Conservation (phyloP, 495 filamentous ascomycete genomes). For the Lasiosphaeria hispida region DNA sequence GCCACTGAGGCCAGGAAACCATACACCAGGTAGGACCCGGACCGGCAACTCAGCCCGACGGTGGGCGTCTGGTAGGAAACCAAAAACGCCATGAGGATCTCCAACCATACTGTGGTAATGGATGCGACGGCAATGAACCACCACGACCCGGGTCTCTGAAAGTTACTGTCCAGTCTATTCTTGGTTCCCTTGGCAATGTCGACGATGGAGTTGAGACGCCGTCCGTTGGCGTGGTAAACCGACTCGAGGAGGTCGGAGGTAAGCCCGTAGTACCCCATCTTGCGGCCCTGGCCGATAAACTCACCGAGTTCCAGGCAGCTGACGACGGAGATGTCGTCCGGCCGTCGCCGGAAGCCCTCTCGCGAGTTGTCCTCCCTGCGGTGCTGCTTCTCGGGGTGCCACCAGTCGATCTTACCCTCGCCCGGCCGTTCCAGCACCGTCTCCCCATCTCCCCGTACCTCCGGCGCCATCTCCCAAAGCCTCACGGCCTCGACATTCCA, state of each 20-base stretch:
- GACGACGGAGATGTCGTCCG: background rate
- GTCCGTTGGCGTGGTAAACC: conserved; percentile 30
- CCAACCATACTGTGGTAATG: conserved; percentile 31
- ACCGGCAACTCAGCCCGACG: conserved; percentile 51
- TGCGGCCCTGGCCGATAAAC: conserved; percentile 49
- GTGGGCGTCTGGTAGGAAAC: conserved; percentile 46
- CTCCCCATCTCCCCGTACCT: background rate
- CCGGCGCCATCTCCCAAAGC: conserved; percentile 7
- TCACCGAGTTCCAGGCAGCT: conserved; percentile 20
- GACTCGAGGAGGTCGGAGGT: conserved; percentile 45
- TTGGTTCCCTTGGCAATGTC: background rate
- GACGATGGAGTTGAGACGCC: background rate
- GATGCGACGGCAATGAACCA: conserved; percentile 22
- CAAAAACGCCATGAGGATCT: conserved; percentile 39
- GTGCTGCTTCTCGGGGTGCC: background rate
- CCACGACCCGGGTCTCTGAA: conserved; percentile 13
- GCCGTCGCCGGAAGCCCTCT: background rate
- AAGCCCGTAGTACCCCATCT: conserved; percentile 45
- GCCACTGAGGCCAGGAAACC: conserved; percentile 27
- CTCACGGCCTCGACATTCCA: conserved; percentile 17
- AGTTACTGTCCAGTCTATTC: background rate
- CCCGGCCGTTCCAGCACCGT: background rate
- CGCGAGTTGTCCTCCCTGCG: background rate
- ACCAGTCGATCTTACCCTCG: no score
- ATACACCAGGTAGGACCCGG: conserved; percentile 48